Evolutionary conservation across 23 red algal genomes (phyloP).

Genomic region (Cyanidiococcus yangmingshanensis): DNA sequence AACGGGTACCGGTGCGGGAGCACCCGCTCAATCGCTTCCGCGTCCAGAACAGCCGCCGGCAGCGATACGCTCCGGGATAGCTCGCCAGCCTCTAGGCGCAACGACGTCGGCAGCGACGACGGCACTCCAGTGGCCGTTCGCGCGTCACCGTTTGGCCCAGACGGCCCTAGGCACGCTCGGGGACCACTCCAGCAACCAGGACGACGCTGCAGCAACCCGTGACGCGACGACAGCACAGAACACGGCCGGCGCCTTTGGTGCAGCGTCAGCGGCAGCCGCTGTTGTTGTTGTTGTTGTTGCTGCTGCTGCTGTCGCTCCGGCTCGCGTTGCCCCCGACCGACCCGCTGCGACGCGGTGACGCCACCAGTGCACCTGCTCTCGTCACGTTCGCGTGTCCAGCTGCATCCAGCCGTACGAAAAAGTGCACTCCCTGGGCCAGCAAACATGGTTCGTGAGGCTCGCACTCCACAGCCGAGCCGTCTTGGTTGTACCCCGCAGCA

Average conservation of each 20-base stretch:
- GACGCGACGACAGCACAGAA: too few species aligned
- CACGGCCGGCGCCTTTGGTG: too few species aligned
- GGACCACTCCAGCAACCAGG: not conserved
- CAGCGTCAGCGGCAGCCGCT: not conserved
- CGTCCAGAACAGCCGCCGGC: conserved; percentile 30
- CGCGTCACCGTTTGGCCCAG: not conserved
- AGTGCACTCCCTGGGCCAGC: too few species aligned
- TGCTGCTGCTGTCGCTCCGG: not conserved
- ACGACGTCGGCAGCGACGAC: not conserved
- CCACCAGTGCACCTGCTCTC: too few species aligned
- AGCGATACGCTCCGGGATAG: not conserved
- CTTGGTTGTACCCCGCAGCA: too few species aligned
- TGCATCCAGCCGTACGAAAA: too few species aligned
- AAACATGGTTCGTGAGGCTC: too few species aligned
- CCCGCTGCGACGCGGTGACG: too few species aligned
- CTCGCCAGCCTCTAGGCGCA: not conserved
- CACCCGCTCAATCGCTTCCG: conserved; percentile 47
- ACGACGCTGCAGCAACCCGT: too few species aligned
- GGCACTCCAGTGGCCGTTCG: not conserved
- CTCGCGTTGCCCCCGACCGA: too few species aligned
- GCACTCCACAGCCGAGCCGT: too few species aligned
- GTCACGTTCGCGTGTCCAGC: too few species aligned
- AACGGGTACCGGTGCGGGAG: conserved; percentile 92
- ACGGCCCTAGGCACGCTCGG: not conserved
- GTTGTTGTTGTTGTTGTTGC: not conserved